These are phyloP conservation scores for Phellopilus nigrolimitatus DNA, from an alignment of 1,284 basidiomycete species.

Conservation along the genomic window DNA sequence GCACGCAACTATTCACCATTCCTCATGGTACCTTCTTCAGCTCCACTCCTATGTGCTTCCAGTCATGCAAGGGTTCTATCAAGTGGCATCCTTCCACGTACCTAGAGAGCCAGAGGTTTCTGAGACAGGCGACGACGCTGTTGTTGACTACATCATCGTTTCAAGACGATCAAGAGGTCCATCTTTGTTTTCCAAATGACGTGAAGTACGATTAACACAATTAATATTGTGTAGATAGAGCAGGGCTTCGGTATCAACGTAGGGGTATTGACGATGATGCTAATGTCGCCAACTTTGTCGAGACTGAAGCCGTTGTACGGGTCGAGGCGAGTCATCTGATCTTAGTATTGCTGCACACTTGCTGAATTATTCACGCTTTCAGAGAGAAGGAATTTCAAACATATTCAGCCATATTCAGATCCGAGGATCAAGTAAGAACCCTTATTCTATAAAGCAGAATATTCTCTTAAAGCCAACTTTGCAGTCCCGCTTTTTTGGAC, in stretches of 20 bases:
- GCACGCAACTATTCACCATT: constrained; percentile 1
- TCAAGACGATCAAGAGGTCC: constrained; percentile 75
- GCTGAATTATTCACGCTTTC: constrained; percentile 18
- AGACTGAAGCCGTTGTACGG: constrained; percentile 85
- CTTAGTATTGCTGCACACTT: constrained; percentile 12
- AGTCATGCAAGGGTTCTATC: constrained; percentile 87
- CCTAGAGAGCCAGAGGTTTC: constrained; percentile 47
- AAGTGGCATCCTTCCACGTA: constrained; percentile 61
- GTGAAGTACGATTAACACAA: neutral
- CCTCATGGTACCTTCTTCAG: constrained; percentile 31
- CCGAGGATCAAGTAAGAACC: constrained; percentile 74
- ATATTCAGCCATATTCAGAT: constrained; percentile 86
- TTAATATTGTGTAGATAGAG: constrained; percentile 49
- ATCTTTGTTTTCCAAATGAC: neutral
- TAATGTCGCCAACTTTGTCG: constrained; percentile 86
- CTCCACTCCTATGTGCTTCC: constrained; percentile 81
- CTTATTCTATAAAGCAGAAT: neutral
- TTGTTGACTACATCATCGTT: constrained; percentile 65
- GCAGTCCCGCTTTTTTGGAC: constrained; percentile 89
- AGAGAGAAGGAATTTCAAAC: constrained; percentile 70
- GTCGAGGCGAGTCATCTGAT: constrained; percentile 49
- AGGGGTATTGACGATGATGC: constrained; percentile 88
- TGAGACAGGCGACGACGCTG: constrained; percentile 39
- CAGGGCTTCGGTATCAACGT: constrained; percentile 93
- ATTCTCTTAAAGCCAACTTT: neutral